These are phyloP conservation scores for Trametes hirsuta DNA, from an alignment of 1,284 basidiomycete species.

Conservation along the genomic window DNA sequence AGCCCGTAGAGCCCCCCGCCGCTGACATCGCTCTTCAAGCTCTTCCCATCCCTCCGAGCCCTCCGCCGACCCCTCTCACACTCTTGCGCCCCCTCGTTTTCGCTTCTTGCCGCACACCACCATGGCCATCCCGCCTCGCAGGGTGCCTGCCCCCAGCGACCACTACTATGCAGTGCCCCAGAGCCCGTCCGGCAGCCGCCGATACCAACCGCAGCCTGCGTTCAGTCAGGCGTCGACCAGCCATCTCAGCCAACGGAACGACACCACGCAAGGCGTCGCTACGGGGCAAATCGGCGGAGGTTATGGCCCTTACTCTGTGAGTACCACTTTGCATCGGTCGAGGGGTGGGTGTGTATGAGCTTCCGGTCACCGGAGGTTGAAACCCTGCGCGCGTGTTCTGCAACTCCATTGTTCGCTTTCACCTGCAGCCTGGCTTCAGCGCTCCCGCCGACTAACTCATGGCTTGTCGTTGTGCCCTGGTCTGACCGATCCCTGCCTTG, in stretches of 20 bases:
- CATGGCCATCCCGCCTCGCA: constrained; percentile 43
- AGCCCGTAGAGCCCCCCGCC: neutral
- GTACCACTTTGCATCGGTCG: neutral
- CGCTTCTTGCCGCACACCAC: constrained; percentile 3
- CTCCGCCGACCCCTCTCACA: neutral
- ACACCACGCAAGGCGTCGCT: constrained; percentile 70
- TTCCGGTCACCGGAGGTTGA: no score
- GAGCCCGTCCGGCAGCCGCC: constrained; percentile 37
- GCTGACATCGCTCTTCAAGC: constrained; percentile 3
- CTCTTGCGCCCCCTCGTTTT: neutral
- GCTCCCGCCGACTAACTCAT: no score
- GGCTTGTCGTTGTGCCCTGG: no score
- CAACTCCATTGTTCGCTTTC: no score
- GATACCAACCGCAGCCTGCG: constrained; percentile 29
- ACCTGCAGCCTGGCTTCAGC: no score
- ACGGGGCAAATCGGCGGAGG: constrained; percentile 72
- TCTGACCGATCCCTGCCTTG: no score
- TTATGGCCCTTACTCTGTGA: constrained; percentile 81
- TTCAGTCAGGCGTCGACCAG: constrained; percentile 26
- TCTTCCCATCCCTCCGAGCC: constrained; percentile 7
- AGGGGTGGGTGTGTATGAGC: neutral
- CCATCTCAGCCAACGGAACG: constrained; percentile 44
- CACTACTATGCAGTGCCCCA: constrained; percentile 54
- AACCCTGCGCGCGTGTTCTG: no score
- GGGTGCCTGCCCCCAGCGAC: constrained; percentile 41